Conservation (phyloP, 2,329 filamentous ascomycete species). For the Monosporascus sp. region DNA sequence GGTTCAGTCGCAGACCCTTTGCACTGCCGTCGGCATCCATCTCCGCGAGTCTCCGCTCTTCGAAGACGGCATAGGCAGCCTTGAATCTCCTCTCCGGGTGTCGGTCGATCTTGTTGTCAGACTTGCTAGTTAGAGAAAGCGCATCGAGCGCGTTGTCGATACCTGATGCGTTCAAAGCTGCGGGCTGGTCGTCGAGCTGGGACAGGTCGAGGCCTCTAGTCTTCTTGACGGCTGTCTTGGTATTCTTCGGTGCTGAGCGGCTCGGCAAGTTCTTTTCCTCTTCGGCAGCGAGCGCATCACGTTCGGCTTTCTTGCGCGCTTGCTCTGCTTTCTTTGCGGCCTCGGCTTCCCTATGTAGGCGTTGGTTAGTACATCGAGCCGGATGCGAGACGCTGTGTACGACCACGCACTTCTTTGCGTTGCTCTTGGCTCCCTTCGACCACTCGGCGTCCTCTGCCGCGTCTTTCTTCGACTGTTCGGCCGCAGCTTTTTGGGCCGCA, state of each 20-base stretch:
- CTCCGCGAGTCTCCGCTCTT: conserved; percentile 76
- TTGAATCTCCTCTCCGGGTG: conserved; percentile 86
- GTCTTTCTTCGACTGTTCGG: conserved; percentile 59
- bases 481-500: conserved; percentile 73
- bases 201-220: conserved; percentile 68
- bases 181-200: conserved; percentile 58
- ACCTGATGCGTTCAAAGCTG: conserved; percentile 71
- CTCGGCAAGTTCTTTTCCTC: conserved; percentile 66
- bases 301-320: conserved; percentile 87
- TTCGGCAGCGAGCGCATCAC: conserved; percentile 73
- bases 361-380: conserved; percentile 1
- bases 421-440: conserved; percentile 80
- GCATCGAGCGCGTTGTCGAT: conserved; percentile 94
- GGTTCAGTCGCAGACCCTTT: conserved; percentile 70
- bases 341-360: conserved; percentile 64
- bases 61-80: conserved; percentile 77
- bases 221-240: conserved; percentile 64
- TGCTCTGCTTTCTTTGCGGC: conserved; percentile 77
- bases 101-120: conserved; percentile 69
- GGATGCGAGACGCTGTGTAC: too few species aligned
- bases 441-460: conserved; percentile 71
- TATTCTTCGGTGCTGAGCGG: conserved; percentile 59
- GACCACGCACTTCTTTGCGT: conserved; percentile 71
- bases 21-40: conserved; percentile 74
- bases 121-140: conserved; percentile 57